Evolutionary conservation across 768 basidiomycete genomes (phyloP), one percentile per base, ranked within the genome.

Genomic region (Lentinula sp.): DNA sequence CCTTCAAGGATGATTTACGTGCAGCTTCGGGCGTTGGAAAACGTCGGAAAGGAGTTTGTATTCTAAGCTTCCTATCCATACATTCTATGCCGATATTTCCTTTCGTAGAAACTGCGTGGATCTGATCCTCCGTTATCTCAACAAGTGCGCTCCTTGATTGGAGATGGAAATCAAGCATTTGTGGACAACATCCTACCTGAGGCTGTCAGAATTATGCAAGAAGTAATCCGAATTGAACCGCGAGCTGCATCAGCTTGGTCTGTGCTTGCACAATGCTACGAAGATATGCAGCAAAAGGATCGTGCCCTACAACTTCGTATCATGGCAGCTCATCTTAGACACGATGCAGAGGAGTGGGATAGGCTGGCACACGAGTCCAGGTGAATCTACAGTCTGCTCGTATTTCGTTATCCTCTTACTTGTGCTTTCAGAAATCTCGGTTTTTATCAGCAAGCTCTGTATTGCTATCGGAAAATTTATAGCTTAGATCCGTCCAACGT

Each of bases 201-300:
- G 65, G 88, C 93, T 0, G 85, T 93, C 39, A 82, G 85, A 18
- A 81, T 88, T 28, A 91, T 95, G 84, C 87, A 89, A 69, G 93
- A 98, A 69, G 91, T 97, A 65, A 93, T 99, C 58, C 85, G 93
- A 8, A 92, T 95, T 60, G 96, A 99, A 70, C 93, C 95, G 2
- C 84, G 90, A 16, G 90, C 93, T 1, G 78, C 81, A 0, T 74
- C 84, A 2, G 91, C 94, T 1, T 99, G 95, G 95, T 84, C 86
- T 7, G 91, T 94, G 0, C 82, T 98, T 6, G 93, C 91, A 2
- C 84, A 88, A 64, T 92, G 91, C 66, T 89, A 93, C 68, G 82
- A 85, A 37, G 91, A 94, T 66, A 73, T 84, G 70, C 78, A 81
- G 6, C 84, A 95, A 61, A 70, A 71, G 2, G 79, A 88, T 56